Conservation (phyloP, 331 rosid genomes). For the Prunus yedoensis region DNA sequence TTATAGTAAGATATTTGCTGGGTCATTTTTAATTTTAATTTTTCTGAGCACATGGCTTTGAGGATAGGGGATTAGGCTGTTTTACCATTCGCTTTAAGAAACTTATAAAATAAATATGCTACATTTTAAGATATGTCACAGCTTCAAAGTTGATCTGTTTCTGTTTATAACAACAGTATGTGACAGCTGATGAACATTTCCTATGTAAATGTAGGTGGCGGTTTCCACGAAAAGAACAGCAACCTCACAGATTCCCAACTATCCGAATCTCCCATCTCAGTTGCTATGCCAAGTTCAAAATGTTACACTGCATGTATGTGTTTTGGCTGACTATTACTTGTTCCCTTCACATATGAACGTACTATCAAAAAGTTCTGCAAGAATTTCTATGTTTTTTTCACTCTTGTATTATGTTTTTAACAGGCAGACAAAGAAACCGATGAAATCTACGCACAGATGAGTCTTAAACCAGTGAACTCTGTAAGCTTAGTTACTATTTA, state of each 20-base stretch:
- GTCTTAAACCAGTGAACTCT: constrained; percentile 86
- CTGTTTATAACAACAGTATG: not conserved
- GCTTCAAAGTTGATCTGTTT: constrained; percentile 1
- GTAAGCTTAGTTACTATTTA: constrained; percentile 46
- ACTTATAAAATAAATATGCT: too few species aligned
- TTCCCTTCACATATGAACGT: not conserved
- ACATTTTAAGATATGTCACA: not conserved
- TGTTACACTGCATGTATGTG: constrained; percentile 80
- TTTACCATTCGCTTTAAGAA: too few species aligned
- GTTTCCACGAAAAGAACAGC: constrained; percentile 89
- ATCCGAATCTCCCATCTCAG: constrained; percentile 90
- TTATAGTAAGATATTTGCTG: not conserved
- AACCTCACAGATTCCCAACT: constrained; percentile 95
- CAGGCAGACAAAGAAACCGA: constrained; percentile 96
- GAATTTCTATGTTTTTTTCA: not conserved
- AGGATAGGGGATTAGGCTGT: not conserved
- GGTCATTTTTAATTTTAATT: not conserved
- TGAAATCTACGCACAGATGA: constrained; percentile 95
- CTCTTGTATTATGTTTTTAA: constrained; percentile 22
- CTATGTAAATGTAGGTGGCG: constrained; percentile 60
- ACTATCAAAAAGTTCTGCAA: not conserved
- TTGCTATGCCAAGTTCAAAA: constrained; percentile 91
- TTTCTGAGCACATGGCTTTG: not conserved
- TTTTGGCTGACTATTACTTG: not conserved
- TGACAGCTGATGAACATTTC: not conserved